Evolutionary conservation across 306 rosid species (phyloP).

Genomic region (Cucurbita argyrosperma): DNA sequence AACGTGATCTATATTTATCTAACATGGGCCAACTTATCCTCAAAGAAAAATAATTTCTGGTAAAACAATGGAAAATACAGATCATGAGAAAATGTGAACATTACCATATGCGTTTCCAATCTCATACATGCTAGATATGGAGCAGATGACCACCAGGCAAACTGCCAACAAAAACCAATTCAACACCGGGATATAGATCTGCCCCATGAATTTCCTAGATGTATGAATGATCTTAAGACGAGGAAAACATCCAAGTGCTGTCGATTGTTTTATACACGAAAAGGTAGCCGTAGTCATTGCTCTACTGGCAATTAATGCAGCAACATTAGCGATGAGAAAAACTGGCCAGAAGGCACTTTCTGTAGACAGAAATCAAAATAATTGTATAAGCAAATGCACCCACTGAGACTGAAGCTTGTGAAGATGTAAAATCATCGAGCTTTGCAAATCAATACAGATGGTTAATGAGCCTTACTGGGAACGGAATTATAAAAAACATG

Average conservation of each 20-base stretch:
- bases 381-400: not conserved
- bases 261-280: slow-evolving; percentile 91
- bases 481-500: slow-evolving; percentile 64
- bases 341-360: slow-evolving; percentile 75
- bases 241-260: slow-evolving; percentile 98
- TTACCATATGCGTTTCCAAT: slow-evolving; percentile 99
- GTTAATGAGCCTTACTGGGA: slow-evolving; percentile 46
- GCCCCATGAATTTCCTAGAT: slow-evolving; percentile 97
- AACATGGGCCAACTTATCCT: not conserved
- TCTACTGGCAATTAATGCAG: slow-evolving; percentile 93
- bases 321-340: slow-evolving; percentile 63
- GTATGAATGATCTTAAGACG: slow-evolving; percentile 91
- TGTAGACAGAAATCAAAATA: slow-evolving; percentile 16
- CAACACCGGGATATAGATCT: slow-evolving; percentile 83
- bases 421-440: not conserved
- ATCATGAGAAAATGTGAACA: not conserved
- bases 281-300: slow-evolving; percentile 98
- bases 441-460: not conserved
- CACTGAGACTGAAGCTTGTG: not conserved
- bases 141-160: slow-evolving; percentile 58
- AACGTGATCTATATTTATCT: not conserved
- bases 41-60: not conserved
- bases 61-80: slow-evolving; percentile 2
- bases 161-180: slow-evolving; percentile 89
- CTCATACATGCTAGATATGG: slow-evolving; percentile 76